Evolutionary conservation across 2,329 filamentous ascomycete species (phyloP), one percentile per base, ranked within the genome.

Genomic region (Torrubiella hemipterigena): DNA sequence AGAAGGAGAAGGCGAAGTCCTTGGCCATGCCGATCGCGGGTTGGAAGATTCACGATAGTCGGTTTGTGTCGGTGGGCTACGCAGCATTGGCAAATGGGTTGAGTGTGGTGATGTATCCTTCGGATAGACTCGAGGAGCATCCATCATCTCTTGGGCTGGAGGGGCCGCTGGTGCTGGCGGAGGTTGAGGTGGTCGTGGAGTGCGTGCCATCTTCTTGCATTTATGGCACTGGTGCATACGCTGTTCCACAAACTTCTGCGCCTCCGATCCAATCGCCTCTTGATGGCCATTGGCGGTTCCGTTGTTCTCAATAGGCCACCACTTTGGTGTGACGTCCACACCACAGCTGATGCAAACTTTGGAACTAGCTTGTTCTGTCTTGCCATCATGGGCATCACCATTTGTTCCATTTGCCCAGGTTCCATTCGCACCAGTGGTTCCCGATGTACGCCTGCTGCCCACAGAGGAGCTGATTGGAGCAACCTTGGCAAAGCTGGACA

Each of bases 201-300:
- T 59, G 17, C 61, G 63, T 35, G 67, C 67, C 18, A 55, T 50
- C 47, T 72, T 77, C 41, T 63, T 67, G 48, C 81, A 87, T 51
- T 83, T 81, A 55, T 87, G 81, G 45, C 81, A 87, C 52, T 85
- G 78, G 40, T 73, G 79, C 38, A 65, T 68, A 18, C 68, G 61
- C 42, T 76, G 71, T 32, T 69, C 65, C 26, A 73, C 58, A 45
- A 73, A 75, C 47, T 67, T 72, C 43, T 65, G 62, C 6, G 68
- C 69, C 44, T 75, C 69, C n/a, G 58, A 58, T 28, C 69, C 67
- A 31, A 71, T 54, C 25, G 49, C 54, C 26, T 63, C 67, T 17
- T 60, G 54, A 40, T 67, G 61, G 6, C 65, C 71, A 41, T 68
- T 73, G 27, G 53, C 64, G 26, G 68, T 58, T 40, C 58, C 61